Conservation (phyloP, 2,329 filamentous ascomycete genomes). For the Xylariaceae sp. region DNA sequence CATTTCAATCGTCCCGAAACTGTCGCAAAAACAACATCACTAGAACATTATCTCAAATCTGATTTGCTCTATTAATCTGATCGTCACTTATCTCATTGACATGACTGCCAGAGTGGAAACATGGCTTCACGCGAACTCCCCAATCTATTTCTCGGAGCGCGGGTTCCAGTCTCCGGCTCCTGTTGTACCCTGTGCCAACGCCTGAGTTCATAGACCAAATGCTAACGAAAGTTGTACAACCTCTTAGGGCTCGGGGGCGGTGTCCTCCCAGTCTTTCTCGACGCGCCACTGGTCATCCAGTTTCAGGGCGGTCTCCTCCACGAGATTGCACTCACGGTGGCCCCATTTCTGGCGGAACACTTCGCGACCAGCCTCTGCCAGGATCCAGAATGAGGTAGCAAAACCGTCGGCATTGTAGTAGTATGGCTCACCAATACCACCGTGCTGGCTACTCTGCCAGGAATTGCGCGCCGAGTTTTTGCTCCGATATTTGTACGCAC, state of each 20-base stretch:
- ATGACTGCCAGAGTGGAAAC: too few relatives aligned
- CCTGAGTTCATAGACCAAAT: neutral
- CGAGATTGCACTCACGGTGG: slow-evolving; percentile 26
- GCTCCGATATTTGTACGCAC: slow-evolving; percentile 27
- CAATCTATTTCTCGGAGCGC: neutral
- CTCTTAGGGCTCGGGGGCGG: neutral
- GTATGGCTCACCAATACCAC: slow-evolving; percentile 48
- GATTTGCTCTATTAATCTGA: neutral
- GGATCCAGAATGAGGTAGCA: slow-evolving; percentile 38
- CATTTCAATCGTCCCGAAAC: too few relatives aligned
- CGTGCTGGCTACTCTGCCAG: slow-evolving; percentile 48
- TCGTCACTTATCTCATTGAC: neutral
- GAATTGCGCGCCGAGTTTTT: slow-evolving; percentile 38
- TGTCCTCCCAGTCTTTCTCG: slow-evolving; percentile 27
- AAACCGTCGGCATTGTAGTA: slow-evolving; percentile 45
- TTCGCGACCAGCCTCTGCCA: slow-evolving; percentile 41
- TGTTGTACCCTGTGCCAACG: neutral
- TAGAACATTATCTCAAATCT: too few relatives aligned
- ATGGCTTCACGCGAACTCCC: neutral
- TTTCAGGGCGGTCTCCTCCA: slow-evolving; percentile 25
- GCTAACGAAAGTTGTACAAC: neutral
- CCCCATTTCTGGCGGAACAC: slow-evolving; percentile 32
- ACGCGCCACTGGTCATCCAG: slow-evolving; percentile 29
- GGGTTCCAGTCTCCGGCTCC: neutral
- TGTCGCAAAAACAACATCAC: too few relatives aligned